Evolutionary conservation across 306 rosid species (phyloP).

Genomic region (Canavalia ensiformis): DNA sequence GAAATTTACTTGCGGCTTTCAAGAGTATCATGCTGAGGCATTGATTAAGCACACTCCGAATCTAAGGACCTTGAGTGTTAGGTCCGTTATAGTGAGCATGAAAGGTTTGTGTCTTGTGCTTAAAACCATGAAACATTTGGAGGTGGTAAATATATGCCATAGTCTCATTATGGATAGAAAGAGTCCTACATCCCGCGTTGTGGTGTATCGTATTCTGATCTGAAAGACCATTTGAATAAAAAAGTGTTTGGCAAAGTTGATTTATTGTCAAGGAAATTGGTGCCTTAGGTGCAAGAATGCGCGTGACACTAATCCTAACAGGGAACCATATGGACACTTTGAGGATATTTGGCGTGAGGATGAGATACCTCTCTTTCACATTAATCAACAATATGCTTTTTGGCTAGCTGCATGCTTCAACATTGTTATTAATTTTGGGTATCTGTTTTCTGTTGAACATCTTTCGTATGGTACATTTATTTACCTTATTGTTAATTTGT

Average conservation of each 20-base stretch:
- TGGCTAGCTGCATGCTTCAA: too few relatives aligned
- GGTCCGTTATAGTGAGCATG: background rate
- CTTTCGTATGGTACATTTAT: too few relatives aligned
- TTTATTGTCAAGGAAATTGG: background rate
- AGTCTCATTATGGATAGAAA: background rate
- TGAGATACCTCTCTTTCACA: slow-evolving; percentile 30
- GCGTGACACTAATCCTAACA: too few relatives aligned
- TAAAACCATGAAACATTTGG: slow-evolving; percentile 2
- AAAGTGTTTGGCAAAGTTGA: background rate
- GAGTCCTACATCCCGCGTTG: fast-evolving
- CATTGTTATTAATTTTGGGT: too few relatives aligned
- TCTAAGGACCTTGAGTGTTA: slow-evolving; percentile 42
- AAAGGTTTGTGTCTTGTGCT: slow-evolving; percentile 34
- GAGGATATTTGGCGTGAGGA: slow-evolving; percentile 32
- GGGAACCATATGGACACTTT: too few relatives aligned
- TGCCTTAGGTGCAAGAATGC: slow-evolving; percentile 1
- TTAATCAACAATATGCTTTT: background rate
- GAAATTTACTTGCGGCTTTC: slow-evolving; percentile 35
- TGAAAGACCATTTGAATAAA: background rate
- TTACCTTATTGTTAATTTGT: too few relatives aligned
- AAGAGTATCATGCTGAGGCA: background rate
- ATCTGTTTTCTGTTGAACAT: too few relatives aligned
- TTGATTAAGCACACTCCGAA: background rate
- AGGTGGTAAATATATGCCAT: slow-evolving; percentile 46
- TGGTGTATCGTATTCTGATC: background rate